Evolutionary conservation across 2,329 filamentous ascomycete species (phyloP).

Genomic region (Dothidotthia symphoricarpi): DNA sequence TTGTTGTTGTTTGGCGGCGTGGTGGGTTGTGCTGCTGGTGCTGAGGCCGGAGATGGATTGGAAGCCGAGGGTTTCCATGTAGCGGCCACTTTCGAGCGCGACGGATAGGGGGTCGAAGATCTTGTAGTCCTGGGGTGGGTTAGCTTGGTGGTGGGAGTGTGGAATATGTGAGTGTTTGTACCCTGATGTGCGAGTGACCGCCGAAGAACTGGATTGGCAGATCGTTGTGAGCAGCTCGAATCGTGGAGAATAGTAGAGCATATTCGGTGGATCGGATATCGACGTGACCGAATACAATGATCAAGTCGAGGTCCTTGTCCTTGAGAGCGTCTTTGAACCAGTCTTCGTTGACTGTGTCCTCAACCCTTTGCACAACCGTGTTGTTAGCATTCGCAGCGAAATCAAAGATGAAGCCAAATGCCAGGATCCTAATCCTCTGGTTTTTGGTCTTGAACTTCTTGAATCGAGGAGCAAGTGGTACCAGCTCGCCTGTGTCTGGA

Average conservation of each 20-base stretch:
- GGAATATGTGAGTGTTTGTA: neutral
- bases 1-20: constrained; percentile 15
- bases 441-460: constrained; percentile 91
- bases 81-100: constrained; percentile 82
- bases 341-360: constrained; percentile 73
- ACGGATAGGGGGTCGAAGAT: constrained; percentile 76
- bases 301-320: constrained; percentile 78
- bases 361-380: constrained; percentile 76
- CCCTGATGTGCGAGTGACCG: constrained; percentile 81
- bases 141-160: neutral
- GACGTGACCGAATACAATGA: constrained; percentile 83
- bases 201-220: constrained; percentile 90
- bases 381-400: constrained; percentile 91
- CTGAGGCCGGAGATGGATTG: constrained; percentile 74
- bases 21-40: constrained; percentile 39
- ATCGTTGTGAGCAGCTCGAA: constrained; percentile 73
- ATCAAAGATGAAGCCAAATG: constrained; percentile 94
- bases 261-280: constrained; percentile 79
- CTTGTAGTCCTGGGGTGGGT: constrained; percentile 58
- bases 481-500: constrained; percentile 65
- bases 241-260: constrained; percentile 71
- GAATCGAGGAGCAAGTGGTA: constrained; percentile 77
- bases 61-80: constrained; percentile 94
- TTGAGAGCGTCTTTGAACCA: constrained; percentile 88
- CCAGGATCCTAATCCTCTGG: constrained; percentile 76